Conservation (phyloP, 2,329 filamentous ascomycete genomes). For the Thermothelomyces thermophilus region DNA sequence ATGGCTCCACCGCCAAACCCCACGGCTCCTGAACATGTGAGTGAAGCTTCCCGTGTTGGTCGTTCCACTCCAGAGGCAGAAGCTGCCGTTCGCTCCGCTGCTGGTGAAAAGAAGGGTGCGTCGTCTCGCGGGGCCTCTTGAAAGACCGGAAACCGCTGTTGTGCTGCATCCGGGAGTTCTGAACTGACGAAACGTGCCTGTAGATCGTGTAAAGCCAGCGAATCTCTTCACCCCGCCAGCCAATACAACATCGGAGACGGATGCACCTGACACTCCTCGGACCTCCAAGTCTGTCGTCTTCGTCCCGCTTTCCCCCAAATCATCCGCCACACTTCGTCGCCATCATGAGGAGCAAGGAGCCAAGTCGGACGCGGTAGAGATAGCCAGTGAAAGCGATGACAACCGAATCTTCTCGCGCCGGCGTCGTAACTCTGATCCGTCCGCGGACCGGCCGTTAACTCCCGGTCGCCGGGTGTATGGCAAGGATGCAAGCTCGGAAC, state of each 20-base stretch:
- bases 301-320: constrained; percentile 44
- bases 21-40: constrained; percentile 28
- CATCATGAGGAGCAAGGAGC: constrained; percentile 33
- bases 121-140: constrained; percentile 19
- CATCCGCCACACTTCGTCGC: constrained; percentile 38
- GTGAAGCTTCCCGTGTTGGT: constrained; percentile 26
- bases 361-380: constrained; percentile 12
- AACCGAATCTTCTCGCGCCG: constrained; percentile 12
- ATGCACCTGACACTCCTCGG: constrained; percentile 15
- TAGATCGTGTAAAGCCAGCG: constrained; percentile 23
- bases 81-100: constrained; percentile 14
- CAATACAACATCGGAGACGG: constrained; percentile 4
- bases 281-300: constrained; percentile 40
- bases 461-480: constrained; percentile 19
- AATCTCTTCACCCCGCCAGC: background rate
- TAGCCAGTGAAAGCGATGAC: constrained; percentile 5
- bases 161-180: background rate
- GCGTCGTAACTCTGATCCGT: constrained; percentile 32
- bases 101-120: constrained; percentile 26
- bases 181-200: background rate
- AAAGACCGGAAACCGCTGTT: background rate
- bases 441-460: constrained; percentile 28
- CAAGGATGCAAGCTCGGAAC: constrained; percentile 12
- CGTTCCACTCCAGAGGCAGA: constrained; percentile 21
- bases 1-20: constrained; percentile 8